Conservation (phyloP, 768 basidiomycete species). For the Suillus subluteus region DNA sequence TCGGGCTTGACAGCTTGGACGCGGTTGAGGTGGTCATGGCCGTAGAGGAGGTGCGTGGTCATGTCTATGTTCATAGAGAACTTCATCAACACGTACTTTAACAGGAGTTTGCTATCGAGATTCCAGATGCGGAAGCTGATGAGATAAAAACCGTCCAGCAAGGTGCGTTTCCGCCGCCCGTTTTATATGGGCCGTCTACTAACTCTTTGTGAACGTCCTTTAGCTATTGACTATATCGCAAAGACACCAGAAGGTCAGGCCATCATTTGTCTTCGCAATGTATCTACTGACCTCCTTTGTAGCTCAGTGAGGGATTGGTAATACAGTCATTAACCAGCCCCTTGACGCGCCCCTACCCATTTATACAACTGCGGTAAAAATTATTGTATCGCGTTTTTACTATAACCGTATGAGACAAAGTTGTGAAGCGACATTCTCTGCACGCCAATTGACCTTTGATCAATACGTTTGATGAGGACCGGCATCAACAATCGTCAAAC, state of each 20-base stretch:
- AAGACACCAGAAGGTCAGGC: constrained; percentile 86
- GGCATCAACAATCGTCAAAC: neutral
- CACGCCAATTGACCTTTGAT: neutral
- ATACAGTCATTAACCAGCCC: neutral
- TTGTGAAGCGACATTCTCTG: neutral
- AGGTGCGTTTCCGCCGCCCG: constrained; percentile 53
- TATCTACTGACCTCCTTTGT: constrained; percentile 22
- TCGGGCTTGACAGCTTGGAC: constrained; percentile 86
- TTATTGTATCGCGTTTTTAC: neutral
- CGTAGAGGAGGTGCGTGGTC: constrained; percentile 77
- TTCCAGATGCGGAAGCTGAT: constrained; percentile 96
- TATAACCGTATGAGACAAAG: neutral
- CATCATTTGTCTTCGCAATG: constrained; percentile 12
- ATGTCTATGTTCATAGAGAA: constrained; percentile 12
- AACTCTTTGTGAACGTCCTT: constrained; percentile 18
- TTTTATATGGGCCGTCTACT: neutral
- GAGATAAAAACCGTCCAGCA: constrained; percentile 90
- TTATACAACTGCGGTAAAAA: neutral
- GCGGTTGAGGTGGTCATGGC: constrained; percentile 99
- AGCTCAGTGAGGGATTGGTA: constrained; percentile 49
- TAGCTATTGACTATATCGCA: constrained; percentile 93
- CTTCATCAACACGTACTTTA: constrained; percentile 7
- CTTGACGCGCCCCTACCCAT: neutral
- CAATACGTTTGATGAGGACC: neutral
- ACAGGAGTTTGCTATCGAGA: constrained; percentile 97